phyloP scores from a whole-genome alignment of 495 filamentous ascomycete genomes.

The Trichoderma reesei region DNA sequence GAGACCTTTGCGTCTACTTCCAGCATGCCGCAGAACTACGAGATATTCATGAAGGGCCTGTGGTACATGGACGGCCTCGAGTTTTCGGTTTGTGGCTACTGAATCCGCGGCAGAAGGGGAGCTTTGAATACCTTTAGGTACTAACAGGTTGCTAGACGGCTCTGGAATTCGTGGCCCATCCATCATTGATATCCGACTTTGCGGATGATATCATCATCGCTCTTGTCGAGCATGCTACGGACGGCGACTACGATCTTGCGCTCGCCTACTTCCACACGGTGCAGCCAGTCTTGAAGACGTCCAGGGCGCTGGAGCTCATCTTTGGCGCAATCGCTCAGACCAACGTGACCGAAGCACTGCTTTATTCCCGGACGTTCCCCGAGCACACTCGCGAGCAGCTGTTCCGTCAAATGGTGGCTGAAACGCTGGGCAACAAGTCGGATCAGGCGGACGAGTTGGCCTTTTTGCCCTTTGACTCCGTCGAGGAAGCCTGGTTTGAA shows the following conservation, averaged over 20 bases:
- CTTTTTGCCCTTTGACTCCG: conserved; percentile 53
- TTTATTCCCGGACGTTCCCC: conserved; percentile 56
- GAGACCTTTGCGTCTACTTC: conserved; percentile 41
- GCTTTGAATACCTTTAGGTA: neutral
- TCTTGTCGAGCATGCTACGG: conserved; percentile 51
- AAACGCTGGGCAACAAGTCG: conserved; percentile 42
- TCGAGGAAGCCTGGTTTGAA: conserved; percentile 66
- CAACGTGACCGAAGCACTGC: conserved; percentile 62
- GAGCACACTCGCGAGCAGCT: conserved; percentile 49
- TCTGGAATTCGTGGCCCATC: conserved; percentile 62
- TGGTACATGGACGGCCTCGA: conserved; percentile 67
- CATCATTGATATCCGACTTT: conserved; percentile 67
- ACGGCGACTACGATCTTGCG: conserved; percentile 52
- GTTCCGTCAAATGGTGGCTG: conserved; percentile 56
- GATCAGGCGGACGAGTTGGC: conserved; percentile 53
- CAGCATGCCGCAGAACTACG: conserved; percentile 52
- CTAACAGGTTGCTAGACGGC: conserved; percentile 39
- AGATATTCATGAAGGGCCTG: conserved; percentile 67
- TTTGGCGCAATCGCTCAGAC: conserved; percentile 58
- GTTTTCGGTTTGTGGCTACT: conserved; percentile 41
- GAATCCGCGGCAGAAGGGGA: neutral
- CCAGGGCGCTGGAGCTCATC: conserved; percentile 49
- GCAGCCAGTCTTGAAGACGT: conserved; percentile 51
- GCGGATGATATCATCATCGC: conserved; percentile 66
- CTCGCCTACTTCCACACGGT: conserved; percentile 70